phyloP scores from a whole-genome alignment of 768 basidiomycete species.

The Leccinum uliginosum region DNA sequence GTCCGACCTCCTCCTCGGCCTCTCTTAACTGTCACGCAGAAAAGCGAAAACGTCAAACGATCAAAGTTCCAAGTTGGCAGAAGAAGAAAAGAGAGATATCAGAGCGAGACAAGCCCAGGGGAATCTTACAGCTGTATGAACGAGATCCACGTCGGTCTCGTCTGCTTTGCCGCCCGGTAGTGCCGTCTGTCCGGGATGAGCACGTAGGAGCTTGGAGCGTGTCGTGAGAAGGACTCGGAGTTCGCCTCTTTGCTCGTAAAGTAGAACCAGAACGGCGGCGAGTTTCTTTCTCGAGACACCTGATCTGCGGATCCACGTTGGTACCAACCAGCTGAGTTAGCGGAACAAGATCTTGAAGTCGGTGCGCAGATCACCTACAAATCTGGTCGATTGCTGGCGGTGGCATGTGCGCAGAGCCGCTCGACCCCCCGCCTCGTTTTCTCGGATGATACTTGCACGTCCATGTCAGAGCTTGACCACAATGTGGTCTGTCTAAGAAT shows the following conservation, averaged over 20 bases:
- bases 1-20: conserved; percentile 78
- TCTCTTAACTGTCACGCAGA: conserved; percentile 58
- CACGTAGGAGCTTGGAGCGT: conserved; percentile 67
- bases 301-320: conserved; percentile 22
- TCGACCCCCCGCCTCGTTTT: conserved; percentile 32
- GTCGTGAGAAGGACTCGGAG: conserved; percentile 83
- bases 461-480: conserved; percentile 1
- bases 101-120: neutral
- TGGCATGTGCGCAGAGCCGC: conserved; percentile 35
- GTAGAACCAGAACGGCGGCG: conserved; percentile 74
- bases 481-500: neutral
- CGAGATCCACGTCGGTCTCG: conserved; percentile 53
- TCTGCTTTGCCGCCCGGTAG: conserved; percentile 81
- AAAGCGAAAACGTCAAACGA: neutral
- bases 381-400: conserved; percentile 32
- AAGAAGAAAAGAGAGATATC: neutral
- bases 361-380: conserved; percentile 41
- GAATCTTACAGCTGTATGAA: conserved; percentile 69
- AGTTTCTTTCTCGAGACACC: conserved; percentile 40
- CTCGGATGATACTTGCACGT: conserved; percentile 14
- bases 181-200: conserved; percentile 80
- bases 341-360: neutral
- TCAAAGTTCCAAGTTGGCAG: neutral
- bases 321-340: neutral
- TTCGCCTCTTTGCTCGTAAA: conserved; percentile 66